Evolutionary conservation across 148 eudicot genomes (phyloP).

Genomic region (Silene latifolia): DNA sequence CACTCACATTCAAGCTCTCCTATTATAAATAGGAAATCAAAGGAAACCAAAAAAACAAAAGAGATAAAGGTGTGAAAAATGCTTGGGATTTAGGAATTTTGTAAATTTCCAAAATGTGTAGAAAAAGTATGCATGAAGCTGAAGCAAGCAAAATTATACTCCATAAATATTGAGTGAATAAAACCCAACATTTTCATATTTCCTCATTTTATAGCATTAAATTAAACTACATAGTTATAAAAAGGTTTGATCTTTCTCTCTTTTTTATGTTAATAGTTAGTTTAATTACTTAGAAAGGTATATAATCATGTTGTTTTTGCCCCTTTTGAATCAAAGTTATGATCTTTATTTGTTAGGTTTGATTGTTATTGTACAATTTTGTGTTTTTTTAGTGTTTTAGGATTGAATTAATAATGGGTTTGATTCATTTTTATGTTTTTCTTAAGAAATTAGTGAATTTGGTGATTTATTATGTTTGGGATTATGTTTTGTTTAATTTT

Average conservation of each 20-base stretch:
- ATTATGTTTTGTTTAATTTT: not conserved
- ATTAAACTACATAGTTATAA: not conserved
- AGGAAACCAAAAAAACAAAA: not conserved
- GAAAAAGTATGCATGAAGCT: conserved; percentile 21
- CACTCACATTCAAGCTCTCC: not conserved
- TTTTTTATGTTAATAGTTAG: not conserved
- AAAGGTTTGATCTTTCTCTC: conserved; percentile 14
- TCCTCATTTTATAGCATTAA: not conserved
- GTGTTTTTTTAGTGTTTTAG: not conserved
- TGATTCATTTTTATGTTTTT: not conserved
- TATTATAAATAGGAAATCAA: not conserved
- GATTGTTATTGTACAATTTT: not conserved
- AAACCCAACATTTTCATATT: not conserved
- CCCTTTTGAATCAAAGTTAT: conserved; percentile 18
- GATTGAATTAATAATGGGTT: not conserved
- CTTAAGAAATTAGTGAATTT: conserved; percentile 10
- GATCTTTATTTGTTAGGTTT: not conserved
- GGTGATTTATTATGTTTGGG: not conserved
- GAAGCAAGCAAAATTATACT: conserved; percentile 16
- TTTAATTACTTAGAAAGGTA: conserved; percentile 7
- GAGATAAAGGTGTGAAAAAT: not conserved
- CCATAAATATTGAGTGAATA: not conserved
- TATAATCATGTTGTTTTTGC: conserved; percentile 5
- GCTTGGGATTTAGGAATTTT: not conserved
- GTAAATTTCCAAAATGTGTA: not conserved